Evolutionary conservation across 768 basidiomycete genomes (phyloP), one percentile per base, ranked within the genome.

Genomic region (Boletus reticulatus): DNA sequence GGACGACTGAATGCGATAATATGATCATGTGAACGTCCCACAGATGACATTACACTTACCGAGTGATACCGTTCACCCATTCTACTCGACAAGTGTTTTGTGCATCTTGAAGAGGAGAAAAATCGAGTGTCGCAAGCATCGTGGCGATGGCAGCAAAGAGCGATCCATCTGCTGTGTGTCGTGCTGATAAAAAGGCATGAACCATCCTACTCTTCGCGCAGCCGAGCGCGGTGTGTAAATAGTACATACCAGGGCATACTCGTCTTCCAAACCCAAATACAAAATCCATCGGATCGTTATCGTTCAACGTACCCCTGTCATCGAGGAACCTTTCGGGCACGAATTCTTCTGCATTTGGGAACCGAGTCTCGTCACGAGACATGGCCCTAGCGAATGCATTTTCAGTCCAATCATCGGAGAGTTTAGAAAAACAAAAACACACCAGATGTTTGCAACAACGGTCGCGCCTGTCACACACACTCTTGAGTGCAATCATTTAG

Each of bases 181-280:
- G 48, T n/a, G 41, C 55, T 64, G 1, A 19, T 44, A 4, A 29
- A 37, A 51, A 7, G 27, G 27, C 13, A 8, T 44, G 27, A 44
- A 11, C 27, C 22, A 43, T 24, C 22, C 19, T 11, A 42, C 19
- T 22, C n/a, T 5, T 10, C 19, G 29, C 29, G 29, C 27, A 29
- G 27, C 8, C 19, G 9, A 41, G 11, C 39, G 6, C 4, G 4
- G 19, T 20, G 7, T 8, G n/a, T 5, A n/a, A n/a, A n/a, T n/a
- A n/a, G 14, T 7, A 38, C 47, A 10, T 14, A 58, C 51, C 53
- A 2, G 46, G 50, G 36, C 53, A 61, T 32, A 52, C 41, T 31
- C 56, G 24, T 31, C 53, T 55, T 20, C 62, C 61, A 39, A 63
- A 63, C 2, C 53, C 63, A 24, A 64, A 64, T 6, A 27, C 29